Evolutionary conservation across 2,329 filamentous ascomycete species (phyloP).

Genomic region (Hymenotorrendiella dingleyae): DNA sequence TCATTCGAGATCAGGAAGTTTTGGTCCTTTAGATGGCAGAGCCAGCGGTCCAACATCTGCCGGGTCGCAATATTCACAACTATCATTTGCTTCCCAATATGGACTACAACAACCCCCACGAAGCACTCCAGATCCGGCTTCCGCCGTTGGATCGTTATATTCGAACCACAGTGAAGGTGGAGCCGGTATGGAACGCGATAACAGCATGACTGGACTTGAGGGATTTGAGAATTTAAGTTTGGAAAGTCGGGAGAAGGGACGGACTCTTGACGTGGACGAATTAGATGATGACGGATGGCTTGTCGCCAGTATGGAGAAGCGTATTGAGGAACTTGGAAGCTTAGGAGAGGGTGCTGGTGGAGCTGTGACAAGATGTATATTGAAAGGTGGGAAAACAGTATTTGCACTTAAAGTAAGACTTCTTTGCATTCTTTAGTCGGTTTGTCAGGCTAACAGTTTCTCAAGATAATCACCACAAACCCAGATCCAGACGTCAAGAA

Average conservation of each 20-base stretch:
- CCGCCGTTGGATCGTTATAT: conserved; percentile 79
- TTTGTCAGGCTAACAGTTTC: conserved; percentile 3
- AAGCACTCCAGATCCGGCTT: conserved; percentile 76
- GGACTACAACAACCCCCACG: conserved; percentile 59
- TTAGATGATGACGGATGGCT: conserved; percentile 93
- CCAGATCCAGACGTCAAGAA: conserved; percentile 98
- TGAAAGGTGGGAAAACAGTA: conserved; percentile 87
- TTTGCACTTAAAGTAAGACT: conserved; percentile 84
- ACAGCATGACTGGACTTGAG: conserved; percentile 69
- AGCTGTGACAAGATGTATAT: conserved; percentile 83
- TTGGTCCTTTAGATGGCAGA: conserved; percentile 68
- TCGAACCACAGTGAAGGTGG: conserved; percentile 74
- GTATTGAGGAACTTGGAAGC: conserved; percentile 82
- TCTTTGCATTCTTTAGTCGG: not conserved
- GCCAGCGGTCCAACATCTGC: conserved; percentile 79
- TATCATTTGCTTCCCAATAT: conserved; percentile 72
- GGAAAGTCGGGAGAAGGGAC: conserved; percentile 69
- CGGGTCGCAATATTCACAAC: conserved; percentile 76
- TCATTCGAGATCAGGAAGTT: conserved; percentile 79
- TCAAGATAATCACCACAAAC: conserved; percentile 92
- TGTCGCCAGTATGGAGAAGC: conserved; percentile 81
- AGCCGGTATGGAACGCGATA: conserved; percentile 73
- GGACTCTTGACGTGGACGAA: conserved; percentile 85
- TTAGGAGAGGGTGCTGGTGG: conserved; percentile 93
- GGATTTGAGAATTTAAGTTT: conserved; percentile 70